Conservation (phyloP, 192 early-diverging fungal species). For the Gamsiella multidivaricata region DNA sequence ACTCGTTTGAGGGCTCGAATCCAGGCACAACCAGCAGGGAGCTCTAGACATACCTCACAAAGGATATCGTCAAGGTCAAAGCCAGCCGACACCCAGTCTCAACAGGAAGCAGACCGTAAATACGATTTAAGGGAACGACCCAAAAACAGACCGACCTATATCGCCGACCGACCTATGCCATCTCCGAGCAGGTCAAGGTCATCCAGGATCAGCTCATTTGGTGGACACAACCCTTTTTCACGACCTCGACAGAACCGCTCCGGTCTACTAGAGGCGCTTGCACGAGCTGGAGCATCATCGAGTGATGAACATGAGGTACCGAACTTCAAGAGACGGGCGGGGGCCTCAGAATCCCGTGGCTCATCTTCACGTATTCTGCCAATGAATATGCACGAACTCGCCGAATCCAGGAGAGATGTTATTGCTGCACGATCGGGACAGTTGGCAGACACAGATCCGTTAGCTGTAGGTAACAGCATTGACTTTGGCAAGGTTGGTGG, state of each 20-base stretch:
- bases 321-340: slow-evolving; percentile 27
- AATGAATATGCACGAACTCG: slow-evolving; percentile 51
- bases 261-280: slow-evolving; percentile 26
- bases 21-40: slow-evolving; percentile 21
- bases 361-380: slow-evolving; percentile 44
- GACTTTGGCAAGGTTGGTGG: slow-evolving; percentile 61
- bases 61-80: slow-evolving; percentile 20
- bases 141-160: slow-evolving; percentile 46
- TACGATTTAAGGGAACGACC: slow-evolving; percentile 47
- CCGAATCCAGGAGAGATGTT: slow-evolving; percentile 41
- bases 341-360: slow-evolving; percentile 16
- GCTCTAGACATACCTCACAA: slow-evolving; percentile 11
- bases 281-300: slow-evolving; percentile 36
- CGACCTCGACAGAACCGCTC: slow-evolving; percentile 24
- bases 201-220: slow-evolving; percentile 17
- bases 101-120: slow-evolving; percentile 38
- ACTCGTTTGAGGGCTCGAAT: slow-evolving; percentile 31
- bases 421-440: slow-evolving; percentile 33
- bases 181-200: slow-evolving; percentile 38
- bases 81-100: background rate
- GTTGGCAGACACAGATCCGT: slow-evolving; percentile 35
- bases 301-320: slow-evolving; percentile 30
- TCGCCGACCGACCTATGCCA: slow-evolving; percentile 31
- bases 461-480: slow-evolving; percentile 46
- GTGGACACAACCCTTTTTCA: slow-evolving; percentile 26